These are phyloP conservation scores for Plantago major DNA, from an alignment of 257 asterid genomes.

Conservation along the genomic window DNA sequence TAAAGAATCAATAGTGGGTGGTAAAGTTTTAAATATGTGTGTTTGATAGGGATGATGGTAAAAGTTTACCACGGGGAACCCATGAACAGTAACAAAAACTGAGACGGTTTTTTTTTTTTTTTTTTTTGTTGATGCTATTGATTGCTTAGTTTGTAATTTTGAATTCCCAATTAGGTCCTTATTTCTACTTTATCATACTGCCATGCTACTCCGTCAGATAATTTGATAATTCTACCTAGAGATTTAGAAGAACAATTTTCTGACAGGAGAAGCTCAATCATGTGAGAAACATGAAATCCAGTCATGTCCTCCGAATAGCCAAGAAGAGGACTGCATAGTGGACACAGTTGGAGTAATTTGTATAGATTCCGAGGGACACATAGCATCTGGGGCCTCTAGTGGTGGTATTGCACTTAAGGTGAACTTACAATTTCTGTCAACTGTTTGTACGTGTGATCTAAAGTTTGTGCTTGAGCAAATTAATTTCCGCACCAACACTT, in stretches of 20 bases:
- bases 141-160: slow-evolving; percentile 4
- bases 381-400: slow-evolving; percentile 94
- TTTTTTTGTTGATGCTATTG: neutral
- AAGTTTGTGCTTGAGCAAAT: no score
- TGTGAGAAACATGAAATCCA: slow-evolving; percentile 28
- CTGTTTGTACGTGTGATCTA: neutral
- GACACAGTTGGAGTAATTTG: slow-evolving; percentile 98
- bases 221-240: slow-evolving; percentile 10
- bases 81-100: no score
- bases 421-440: slow-evolving; percentile 13
- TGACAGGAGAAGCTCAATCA: slow-evolving; percentile 34
- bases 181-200: neutral
- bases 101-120: neutral
- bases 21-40: no score
- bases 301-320: slow-evolving; percentile 22
- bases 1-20: no score
- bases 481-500: no score
- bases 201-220: neutral
- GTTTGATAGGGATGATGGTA: no score
- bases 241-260: slow-evolving; percentile 17
- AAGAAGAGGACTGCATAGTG: slow-evolving; percentile 47
- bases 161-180: slow-evolving; percentile 4
- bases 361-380: slow-evolving; percentile 74
- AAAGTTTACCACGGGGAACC: no score
- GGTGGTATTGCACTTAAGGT: slow-evolving; percentile 99